A percentile compares a stretch with the other conserved stretches of the same genome.
Evolutionary conservation across 169 alveolate genomes (phyloP).

Genomic region (Sarcocystis neurona): DNA sequence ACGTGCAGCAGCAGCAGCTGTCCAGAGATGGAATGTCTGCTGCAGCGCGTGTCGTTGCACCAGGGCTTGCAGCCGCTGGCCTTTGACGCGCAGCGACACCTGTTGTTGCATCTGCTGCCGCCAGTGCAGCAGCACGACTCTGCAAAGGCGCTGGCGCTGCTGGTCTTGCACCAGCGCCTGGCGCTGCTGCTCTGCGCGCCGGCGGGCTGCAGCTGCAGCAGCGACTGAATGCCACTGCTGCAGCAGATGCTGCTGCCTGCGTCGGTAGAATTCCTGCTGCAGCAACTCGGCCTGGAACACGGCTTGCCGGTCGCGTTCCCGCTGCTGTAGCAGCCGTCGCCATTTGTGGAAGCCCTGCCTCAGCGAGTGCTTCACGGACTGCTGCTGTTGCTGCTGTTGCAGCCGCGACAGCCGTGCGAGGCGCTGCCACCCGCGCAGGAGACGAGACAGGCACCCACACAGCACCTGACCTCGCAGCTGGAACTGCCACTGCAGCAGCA

Average conservation of each 20-base stretch:
- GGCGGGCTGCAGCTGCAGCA: too few species aligned
- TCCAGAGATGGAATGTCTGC: too few species aligned
- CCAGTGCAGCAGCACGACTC: too few species aligned
- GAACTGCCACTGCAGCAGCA: not conserved
- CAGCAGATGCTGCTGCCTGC: not conserved
- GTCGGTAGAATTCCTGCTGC: not conserved
- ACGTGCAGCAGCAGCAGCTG: too few species aligned
- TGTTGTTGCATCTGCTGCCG: too few species aligned
- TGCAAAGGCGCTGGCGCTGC: too few species aligned
- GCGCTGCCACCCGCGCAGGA: constrained; percentile 23
- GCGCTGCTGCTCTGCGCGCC: too few species aligned
- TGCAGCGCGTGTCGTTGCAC: too few species aligned
- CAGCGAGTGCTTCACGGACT: not conserved
- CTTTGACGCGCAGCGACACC: too few species aligned
- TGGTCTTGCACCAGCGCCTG: too few species aligned
- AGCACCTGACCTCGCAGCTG: constrained; percentile 33
- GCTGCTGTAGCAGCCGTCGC: not conserved
- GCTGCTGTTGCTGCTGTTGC: not conserved
- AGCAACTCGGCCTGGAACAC: not conserved
- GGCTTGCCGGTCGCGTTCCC: not conserved
- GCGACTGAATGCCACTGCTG: too few species aligned
- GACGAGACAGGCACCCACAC: not conserved
- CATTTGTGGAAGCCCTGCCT: not conserved
- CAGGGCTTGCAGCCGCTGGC: too few species aligned
- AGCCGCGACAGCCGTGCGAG: constrained; percentile 1